A percentile compares a stretch with the other conserved stretches of the same genome.
Evolutionary conservation across 495 filamentous ascomycete species (phyloP).

Genomic region (Aspergillus haitiensis): DNA sequence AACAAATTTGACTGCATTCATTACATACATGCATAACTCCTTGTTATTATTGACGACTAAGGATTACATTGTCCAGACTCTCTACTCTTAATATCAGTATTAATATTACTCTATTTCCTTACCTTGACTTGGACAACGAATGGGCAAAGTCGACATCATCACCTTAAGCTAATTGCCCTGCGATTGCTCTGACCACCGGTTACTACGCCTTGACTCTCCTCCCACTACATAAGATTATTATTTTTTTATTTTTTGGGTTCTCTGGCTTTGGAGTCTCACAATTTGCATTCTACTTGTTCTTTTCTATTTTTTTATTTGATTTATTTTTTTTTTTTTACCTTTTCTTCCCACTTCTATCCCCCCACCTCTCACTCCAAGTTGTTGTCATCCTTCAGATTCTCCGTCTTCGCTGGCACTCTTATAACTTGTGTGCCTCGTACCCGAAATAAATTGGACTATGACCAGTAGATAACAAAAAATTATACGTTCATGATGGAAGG

Average conservation of each 20-base stretch:
- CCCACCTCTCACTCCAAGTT: conserved; percentile 6
- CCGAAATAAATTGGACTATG: conserved; percentile 21
- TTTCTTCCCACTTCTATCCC: conserved; percentile 9
- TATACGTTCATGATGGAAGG: conserved; percentile 29
- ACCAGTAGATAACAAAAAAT: conserved; percentile 14
- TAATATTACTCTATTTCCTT: conserved; percentile 13
- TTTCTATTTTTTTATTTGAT: conserved; percentile 10
- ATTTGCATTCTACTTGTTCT: background rate
- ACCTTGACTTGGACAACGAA: conserved; percentile 4
- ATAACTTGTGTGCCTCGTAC: background rate
- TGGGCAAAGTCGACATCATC: conserved; percentile 11
- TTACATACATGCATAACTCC: conserved; percentile 20
- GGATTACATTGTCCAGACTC: conserved; percentile 7
- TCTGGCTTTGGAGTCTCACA: background rate
- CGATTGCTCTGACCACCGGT: conserved; percentile 17
- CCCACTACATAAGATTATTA: conserved; percentile 10
- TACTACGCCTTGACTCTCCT: conserved; percentile 10
- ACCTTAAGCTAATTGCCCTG: conserved; percentile 4
- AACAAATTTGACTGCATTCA: conserved; percentile 1
- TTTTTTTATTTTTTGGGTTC: no score
- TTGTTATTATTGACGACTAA: conserved; percentile 14
- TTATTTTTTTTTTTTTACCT: conserved; percentile 3
- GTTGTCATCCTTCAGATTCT: background rate
- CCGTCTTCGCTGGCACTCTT: conserved; percentile 8
- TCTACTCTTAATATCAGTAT: conserved; percentile 18